Evolutionary conservation across 2,329 filamentous ascomycete species (phyloP).

Genomic region (Xylaria sp.): DNA sequence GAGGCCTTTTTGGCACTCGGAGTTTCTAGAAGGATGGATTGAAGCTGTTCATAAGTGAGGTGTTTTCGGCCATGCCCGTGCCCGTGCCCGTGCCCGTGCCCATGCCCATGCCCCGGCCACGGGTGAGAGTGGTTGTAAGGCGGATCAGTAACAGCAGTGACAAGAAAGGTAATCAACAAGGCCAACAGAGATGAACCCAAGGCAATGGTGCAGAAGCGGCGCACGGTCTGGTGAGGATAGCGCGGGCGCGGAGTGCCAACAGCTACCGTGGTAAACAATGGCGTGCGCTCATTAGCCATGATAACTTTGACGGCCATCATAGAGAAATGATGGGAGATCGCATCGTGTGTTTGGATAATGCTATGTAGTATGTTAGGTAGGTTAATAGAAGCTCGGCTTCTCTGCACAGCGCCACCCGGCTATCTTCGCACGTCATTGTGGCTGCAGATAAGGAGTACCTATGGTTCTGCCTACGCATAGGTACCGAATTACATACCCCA

Average conservation of each 20-base stretch:
- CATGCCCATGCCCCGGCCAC: slow-evolving; percentile 45
- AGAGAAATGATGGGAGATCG: background rate
- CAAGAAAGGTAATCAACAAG: slow-evolving; percentile 60
- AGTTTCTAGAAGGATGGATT: slow-evolving; percentile 66
- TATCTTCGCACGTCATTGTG: slow-evolving; percentile 33
- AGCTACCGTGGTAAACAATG: slow-evolving; percentile 72
- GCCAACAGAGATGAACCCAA: slow-evolving; percentile 64
- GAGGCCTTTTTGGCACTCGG: slow-evolving; percentile 66
- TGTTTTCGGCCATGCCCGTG: slow-evolving; percentile 49
- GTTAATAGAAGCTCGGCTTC: slow-evolving; percentile 5
- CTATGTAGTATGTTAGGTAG: background rate
- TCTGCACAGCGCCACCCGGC: slow-evolving; percentile 21
- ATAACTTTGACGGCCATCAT: slow-evolving; percentile 41
- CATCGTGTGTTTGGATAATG: slow-evolving; percentile 11
- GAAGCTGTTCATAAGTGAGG: slow-evolving; percentile 62
- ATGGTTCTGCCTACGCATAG: background rate
- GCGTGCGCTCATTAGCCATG: slow-evolving; percentile 68
- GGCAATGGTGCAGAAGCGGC: slow-evolving; percentile 73
- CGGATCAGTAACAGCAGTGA: slow-evolving; percentile 50
- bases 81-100: too few relatives aligned
- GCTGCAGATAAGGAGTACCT: slow-evolving; percentile 5
- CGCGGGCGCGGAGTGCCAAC: slow-evolving; percentile 63
- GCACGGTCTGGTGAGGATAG: slow-evolving; percentile 68
- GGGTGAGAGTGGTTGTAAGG: slow-evolving; percentile 39
- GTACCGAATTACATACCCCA: background rate